Evolutionary conservation across 352 stramenopile genomes (phyloP), one percentile per base, ranked within the genome.

Genomic region (Pythium apleroticum): DNA sequence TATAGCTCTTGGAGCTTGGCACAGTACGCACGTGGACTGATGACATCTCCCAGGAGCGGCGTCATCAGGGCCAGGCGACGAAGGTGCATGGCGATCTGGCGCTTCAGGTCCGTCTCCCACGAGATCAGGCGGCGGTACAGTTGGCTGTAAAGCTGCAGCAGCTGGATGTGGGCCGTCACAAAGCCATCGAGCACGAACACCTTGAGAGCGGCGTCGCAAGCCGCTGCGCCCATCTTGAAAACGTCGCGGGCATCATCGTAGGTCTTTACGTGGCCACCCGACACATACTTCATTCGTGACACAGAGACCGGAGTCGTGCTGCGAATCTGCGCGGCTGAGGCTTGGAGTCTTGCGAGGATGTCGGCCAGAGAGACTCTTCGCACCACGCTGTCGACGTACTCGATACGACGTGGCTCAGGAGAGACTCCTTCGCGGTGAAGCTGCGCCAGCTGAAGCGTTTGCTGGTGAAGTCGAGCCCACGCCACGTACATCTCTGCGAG

Each of bases 41-140:
- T 59, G 20, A 77, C 63, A 14, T 76, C 74, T 1, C 58, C 65
- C 0, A 90, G 59, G 30, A 93, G 24, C 0, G 81, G 70, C 6
- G 71, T 78, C 8, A 91, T 50, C 31, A 90, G 22, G 2, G 63
- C 68, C 15, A 90, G 41, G 0, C 84, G 69, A 15, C 82, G 76
- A 56, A 84, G 57, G 10, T 91, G 79, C 79, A 93, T 89, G 9
- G 82, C 82, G 48, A 89, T 83, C 35, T 75, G 72, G 3, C 84
- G 74, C 57, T 88, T 89, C 9, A 63, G 57, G 49, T 86, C 77
- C 0, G 60, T 62, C 57, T 93, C 84, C 31, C 81, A 93, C 11
- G 65, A 53, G 3, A 86, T 46, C 7, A 93, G 59, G 2, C 78
- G 81, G 30, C 74, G 73, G 46, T 91, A 91, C 10, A 89, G 45